Evolutionary conservation across 495 filamentous ascomycete species (phyloP).

Genomic region (Umbilicaria muhlenbergii): DNA sequence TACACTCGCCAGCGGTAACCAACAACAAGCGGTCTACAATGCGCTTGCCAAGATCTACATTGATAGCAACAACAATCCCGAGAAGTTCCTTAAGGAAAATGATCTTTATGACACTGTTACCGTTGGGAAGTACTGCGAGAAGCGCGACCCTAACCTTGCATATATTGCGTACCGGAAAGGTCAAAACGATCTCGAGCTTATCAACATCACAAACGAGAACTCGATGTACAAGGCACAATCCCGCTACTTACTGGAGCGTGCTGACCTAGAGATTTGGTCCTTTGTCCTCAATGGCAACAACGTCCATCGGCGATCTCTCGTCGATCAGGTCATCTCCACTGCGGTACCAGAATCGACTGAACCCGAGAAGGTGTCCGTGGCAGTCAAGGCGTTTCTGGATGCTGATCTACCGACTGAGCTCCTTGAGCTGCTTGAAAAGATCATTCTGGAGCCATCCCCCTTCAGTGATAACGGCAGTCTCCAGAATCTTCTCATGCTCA

Average conservation of each 20-base stretch:
- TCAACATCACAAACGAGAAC: conserved; percentile 97
- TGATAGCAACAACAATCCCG: conserved; percentile 96
- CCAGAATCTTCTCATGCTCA: conserved; percentile 94
- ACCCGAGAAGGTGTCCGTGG: conserved; percentile 87
- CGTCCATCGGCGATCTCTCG: conserved; percentile 74
- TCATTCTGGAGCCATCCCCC: conserved; percentile 89
- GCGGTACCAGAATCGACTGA: conserved; percentile 90
- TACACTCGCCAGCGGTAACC: conserved; percentile 78
- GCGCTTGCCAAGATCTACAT: conserved; percentile 99
- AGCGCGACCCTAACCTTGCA: conserved; percentile 92
- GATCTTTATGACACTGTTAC: conserved; percentile 86
- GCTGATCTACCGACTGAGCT: conserved; percentile 85
- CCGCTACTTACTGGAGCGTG: conserved; percentile 82
- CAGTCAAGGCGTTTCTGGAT: conserved; percentile 81
- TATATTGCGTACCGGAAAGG: conserved; percentile 95
- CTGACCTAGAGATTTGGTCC: conserved; percentile 79
- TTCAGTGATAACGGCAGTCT: conserved; percentile 96
- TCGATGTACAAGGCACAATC: conserved; percentile 97
- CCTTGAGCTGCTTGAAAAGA: conserved; percentile 98
- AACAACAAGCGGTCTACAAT: conserved; percentile 96
- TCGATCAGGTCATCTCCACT: conserved; percentile 94
- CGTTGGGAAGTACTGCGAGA: conserved; percentile 98
- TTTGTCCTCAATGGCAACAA: conserved; percentile 96
- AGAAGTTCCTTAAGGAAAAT: conserved; percentile 97
- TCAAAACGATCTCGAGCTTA: conserved; percentile 91